phyloP scores from a whole-genome alignment of 306 rosid species.

The Quercus rubra region DNA sequence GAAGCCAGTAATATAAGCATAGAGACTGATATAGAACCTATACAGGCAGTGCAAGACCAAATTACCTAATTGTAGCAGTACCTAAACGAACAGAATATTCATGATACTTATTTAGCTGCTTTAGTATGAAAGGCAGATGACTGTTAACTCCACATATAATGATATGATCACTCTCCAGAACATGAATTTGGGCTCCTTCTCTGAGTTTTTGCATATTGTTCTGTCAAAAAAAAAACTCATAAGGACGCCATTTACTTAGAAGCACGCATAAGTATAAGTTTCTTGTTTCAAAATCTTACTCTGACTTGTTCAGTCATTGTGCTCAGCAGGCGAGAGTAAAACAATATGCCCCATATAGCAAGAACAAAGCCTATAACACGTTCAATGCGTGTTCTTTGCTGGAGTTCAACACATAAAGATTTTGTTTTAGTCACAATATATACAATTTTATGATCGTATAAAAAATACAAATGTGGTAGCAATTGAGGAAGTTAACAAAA shows the following conservation, averaged over 20 bases:
- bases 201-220: slow-evolving; percentile 85
- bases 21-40: slow-evolving; percentile 27
- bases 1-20: slow-evolving; percentile 29
- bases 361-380: slow-evolving; percentile 90
- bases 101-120: slow-evolving; percentile 84
- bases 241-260: slow-evolving; percentile 24
- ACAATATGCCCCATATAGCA: slow-evolving; percentile 96
- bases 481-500: slow-evolving; percentile 3
- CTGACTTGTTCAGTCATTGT: slow-evolving; percentile 97
- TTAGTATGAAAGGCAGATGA: slow-evolving; percentile 80
- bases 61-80: slow-evolving; percentile 92
- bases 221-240: slow-evolving; percentile 40
- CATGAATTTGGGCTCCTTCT: slow-evolving; percentile 96
- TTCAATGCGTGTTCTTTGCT: slow-evolving; percentile 87
- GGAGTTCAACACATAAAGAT: slow-evolving; percentile 27
- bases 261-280: slow-evolving; percentile 7
- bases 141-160: slow-evolving; percentile 87
- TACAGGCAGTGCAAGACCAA: slow-evolving; percentile 19
- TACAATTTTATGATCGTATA: slow-evolving; percentile 13
- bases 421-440: slow-evolving; percentile 10
- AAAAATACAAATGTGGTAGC: slow-evolving; percentile 2
- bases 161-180: slow-evolving; percentile 91
- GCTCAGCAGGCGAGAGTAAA: slow-evolving; percentile 86
- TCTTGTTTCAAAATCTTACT: slow-evolving; percentile 47
- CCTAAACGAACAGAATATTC: slow-evolving; percentile 90